Evolutionary conservation across 306 rosid genomes (phyloP).

Genomic region (Cicer cuneatum): DNA sequence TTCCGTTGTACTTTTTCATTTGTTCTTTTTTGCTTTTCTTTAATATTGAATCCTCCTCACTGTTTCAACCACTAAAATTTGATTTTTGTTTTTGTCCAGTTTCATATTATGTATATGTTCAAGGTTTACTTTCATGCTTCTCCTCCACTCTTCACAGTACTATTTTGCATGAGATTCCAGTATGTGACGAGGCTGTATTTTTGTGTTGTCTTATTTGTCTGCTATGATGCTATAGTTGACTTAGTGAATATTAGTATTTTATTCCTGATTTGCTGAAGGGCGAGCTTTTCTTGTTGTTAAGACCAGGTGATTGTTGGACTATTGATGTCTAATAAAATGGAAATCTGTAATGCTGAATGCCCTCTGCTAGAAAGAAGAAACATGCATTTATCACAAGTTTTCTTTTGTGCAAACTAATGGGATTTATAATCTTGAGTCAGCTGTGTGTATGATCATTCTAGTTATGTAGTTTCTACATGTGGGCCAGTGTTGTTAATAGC

Average conservation of each 20-base stretch:
- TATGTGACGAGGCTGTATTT: background rate
- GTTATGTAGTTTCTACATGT: slow-evolving; percentile 3
- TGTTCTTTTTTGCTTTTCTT: background rate
- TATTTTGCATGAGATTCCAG: slow-evolving; percentile 5
- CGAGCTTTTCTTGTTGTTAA: slow-evolving; percentile 5
- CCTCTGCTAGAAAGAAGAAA: background rate
- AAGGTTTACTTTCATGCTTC: slow-evolving; percentile 4
- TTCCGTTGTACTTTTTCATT: background rate
- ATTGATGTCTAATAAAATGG: background rate
- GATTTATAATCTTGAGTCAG: slow-evolving; percentile 16
- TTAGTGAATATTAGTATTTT: background rate
- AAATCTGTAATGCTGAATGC: slow-evolving; percentile 2
- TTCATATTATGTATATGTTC: background rate
- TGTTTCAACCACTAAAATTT: background rate
- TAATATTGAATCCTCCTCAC: background rate
- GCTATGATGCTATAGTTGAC: slow-evolving; percentile 4
- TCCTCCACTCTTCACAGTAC: background rate
- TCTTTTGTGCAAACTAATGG: background rate
- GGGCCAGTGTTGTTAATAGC: background rate
- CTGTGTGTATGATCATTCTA: slow-evolving; percentile 30
- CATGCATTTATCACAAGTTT: slow-evolving; percentile 1
- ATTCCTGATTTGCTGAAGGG: slow-evolving; percentile 2
- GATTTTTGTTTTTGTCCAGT: background rate
- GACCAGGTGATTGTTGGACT: slow-evolving; percentile 23
- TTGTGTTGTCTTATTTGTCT: background rate